Evolutionary conservation across 306 rosid species (phyloP).

Genomic region (Oemleria cerasiformis): DNA sequence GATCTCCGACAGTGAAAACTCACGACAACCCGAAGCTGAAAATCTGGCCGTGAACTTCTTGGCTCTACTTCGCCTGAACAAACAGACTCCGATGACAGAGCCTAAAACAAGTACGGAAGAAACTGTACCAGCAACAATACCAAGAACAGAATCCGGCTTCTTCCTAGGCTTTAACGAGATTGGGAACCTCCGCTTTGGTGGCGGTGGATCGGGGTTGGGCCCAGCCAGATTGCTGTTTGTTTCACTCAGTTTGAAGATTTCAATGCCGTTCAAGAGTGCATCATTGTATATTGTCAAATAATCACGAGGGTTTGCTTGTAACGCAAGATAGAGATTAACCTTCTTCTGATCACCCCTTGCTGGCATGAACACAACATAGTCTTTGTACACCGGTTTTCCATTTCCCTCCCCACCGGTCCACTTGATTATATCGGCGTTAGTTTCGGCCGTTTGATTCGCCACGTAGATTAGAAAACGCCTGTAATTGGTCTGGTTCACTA

Average conservation of each 20-base stretch:
- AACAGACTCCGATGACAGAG: neutral
- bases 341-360: neutral
- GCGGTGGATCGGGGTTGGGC: slow-evolving; percentile 3
- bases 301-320: neutral
- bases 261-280: slow-evolving; percentile 36
- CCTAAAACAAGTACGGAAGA: neutral
- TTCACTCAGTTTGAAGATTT: slow-evolving; percentile 34
- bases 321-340: neutral
- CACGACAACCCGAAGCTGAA: slow-evolving; percentile 14
- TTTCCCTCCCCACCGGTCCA: neutral
- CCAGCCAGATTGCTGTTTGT: slow-evolving; percentile 20
- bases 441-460: neutral
- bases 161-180: neutral
- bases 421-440: fast-evolving
- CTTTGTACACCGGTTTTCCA: slow-evolving; percentile 13
- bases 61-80: neutral
- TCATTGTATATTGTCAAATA: neutral
- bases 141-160: neutral
- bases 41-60: neutral
- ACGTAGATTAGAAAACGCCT: slow-evolving; percentile 4
- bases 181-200: fast-evolving
- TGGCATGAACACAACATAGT: slow-evolving; percentile 7
- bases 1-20: slow-evolving; percentile 30
- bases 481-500: fast-evolving
- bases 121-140: slow-evolving; percentile 1